These are phyloP conservation scores for Niebla homalea DNA, from an alignment of 495 filamentous ascomycete genomes.

Conservation along the genomic window DNA sequence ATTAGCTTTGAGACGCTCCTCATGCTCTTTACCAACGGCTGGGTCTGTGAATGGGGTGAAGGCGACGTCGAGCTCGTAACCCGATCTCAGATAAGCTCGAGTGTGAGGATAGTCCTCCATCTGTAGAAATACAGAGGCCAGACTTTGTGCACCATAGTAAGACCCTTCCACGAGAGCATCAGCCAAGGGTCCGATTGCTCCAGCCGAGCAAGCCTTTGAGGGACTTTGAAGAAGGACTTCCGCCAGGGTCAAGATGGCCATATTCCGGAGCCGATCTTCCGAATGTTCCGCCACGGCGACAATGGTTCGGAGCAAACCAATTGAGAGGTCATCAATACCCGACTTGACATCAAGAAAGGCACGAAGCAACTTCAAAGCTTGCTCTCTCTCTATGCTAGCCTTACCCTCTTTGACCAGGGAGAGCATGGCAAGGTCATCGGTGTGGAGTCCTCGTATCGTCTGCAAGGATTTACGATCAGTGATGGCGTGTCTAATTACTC, in stretches of 20 bases:
- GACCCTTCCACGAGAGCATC: slow-evolving; percentile 81
- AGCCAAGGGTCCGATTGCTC: slow-evolving; percentile 67
- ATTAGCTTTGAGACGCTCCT: slow-evolving; percentile 68
- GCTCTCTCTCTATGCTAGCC: slow-evolving; percentile 88
- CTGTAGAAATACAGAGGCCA: slow-evolving; percentile 74
- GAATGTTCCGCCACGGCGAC: slow-evolving; percentile 79
- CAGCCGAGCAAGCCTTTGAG: slow-evolving; percentile 58
- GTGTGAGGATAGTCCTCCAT: slow-evolving; percentile 73
- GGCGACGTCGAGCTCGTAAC: slow-evolving; percentile 66
- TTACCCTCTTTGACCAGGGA: slow-evolving; percentile 92
- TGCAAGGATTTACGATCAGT: slow-evolving; percentile 80
- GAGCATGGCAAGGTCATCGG: slow-evolving; percentile 80
- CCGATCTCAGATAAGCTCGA: slow-evolving; percentile 65
- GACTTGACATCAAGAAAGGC: slow-evolving; percentile 94
- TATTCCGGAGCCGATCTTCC: slow-evolving; percentile 76
- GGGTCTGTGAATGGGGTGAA: slow-evolving; percentile 86
- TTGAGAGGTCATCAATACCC: slow-evolving; percentile 76
- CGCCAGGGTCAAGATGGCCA: slow-evolving; percentile 81
- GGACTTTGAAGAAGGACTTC: slow-evolving; percentile 85
- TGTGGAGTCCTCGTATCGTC: slow-evolving; percentile 75
- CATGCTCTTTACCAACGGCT: slow-evolving; percentile 48
- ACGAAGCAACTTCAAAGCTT: slow-evolving; percentile 90
- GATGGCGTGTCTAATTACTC: slow-evolving; percentile 85
- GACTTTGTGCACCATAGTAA: slow-evolving; percentile 78
- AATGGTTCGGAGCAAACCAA: slow-evolving; percentile 72